These are phyloP conservation scores for Ophiostoma himal-ulmi DNA, from an alignment of 2,329 filamentous ascomycete species.

Conservation along the genomic window DNA sequence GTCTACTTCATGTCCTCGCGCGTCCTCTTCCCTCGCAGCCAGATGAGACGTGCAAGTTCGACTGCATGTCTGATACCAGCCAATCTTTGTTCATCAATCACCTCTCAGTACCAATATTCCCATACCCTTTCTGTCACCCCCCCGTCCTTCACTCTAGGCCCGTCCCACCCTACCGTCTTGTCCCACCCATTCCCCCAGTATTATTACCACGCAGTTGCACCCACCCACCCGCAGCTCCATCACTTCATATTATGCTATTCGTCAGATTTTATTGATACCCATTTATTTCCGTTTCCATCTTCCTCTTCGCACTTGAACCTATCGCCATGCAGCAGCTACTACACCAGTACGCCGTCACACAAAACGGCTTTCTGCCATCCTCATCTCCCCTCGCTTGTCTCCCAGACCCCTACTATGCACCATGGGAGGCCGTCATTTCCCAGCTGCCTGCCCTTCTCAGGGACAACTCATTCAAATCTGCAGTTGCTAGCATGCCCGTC, in stretches of 20 bases:
- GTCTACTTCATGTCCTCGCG: slow-evolving; percentile 24
- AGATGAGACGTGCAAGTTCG: neutral
- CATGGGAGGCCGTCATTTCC: slow-evolving; percentile 68
- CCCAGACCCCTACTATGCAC: slow-evolving; percentile 65
- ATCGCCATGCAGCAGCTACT: slow-evolving; percentile 1
- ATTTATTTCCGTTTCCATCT: neutral
- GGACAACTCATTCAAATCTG: slow-evolving; percentile 55
- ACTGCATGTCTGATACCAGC: neutral
- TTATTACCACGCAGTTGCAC: neutral
- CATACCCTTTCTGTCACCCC: neutral
- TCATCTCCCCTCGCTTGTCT: slow-evolving; percentile 60
- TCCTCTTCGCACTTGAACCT: neutral
- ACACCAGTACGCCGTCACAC: slow-evolving; percentile 13
- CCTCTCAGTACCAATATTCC: neutral
- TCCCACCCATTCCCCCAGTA: neutral
- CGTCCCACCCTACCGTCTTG: neutral
- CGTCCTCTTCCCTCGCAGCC: slow-evolving; percentile 11
- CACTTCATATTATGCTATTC: slow-evolving; percentile 11
- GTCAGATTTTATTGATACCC: neutral
- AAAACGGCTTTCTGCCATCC: slow-evolving; percentile 71
- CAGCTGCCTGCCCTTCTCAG: slow-evolving; percentile 64
- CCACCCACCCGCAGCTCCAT: neutral
- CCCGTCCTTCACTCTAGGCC: neutral
- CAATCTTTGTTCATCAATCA: neutral
- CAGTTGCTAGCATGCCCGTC: slow-evolving; percentile 61